Evolutionary conservation across 108 stramenopile species (phyloP).

Genomic region (Nitzschia sp.): DNA sequence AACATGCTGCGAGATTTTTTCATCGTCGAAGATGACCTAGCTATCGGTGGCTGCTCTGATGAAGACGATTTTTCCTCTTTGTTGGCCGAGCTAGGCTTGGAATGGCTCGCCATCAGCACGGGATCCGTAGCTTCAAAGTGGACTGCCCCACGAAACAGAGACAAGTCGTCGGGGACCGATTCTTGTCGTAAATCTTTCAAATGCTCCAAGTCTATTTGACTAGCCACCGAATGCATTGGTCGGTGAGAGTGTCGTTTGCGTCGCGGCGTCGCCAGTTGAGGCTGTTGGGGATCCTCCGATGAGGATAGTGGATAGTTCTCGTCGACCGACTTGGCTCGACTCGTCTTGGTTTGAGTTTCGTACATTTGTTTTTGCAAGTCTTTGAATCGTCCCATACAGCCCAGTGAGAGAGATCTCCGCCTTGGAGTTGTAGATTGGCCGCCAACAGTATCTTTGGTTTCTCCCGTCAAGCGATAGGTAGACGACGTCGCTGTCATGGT

Average conservation of each 20-base stretch:
- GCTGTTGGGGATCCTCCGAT: neutral
- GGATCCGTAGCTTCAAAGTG: constrained; percentile 10
- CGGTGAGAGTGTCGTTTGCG: neutral
- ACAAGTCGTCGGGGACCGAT: constrained; percentile 62
- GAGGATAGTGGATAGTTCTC: too few species aligned
- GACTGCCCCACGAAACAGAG: constrained; percentile 48
- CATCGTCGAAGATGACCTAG: neutral
- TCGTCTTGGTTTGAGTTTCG: neutral
- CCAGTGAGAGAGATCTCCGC: constrained; percentile 7
- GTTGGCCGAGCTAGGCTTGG: neutral
- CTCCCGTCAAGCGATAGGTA: constrained; percentile 11
- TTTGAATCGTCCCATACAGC: constrained; percentile 10
- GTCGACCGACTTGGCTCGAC: neutral
- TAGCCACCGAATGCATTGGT: constrained; percentile 16
- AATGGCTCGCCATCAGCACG: neutral
- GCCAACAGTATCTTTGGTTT: neutral
- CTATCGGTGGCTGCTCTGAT: neutral
- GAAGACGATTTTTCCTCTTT: neutral
- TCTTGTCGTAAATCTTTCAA: constrained; percentile 52
- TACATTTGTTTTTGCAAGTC: neutral
- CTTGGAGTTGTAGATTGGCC: neutral
- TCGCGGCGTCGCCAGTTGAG: neutral
- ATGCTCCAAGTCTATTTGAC: constrained; percentile 44
- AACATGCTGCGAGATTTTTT: constrained; percentile 69
- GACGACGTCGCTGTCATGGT: constrained; percentile 8